phyloP scores from a whole-genome alignment of 2,329 filamentous ascomycete species.

The Trichoderma koningiopsis region DNA sequence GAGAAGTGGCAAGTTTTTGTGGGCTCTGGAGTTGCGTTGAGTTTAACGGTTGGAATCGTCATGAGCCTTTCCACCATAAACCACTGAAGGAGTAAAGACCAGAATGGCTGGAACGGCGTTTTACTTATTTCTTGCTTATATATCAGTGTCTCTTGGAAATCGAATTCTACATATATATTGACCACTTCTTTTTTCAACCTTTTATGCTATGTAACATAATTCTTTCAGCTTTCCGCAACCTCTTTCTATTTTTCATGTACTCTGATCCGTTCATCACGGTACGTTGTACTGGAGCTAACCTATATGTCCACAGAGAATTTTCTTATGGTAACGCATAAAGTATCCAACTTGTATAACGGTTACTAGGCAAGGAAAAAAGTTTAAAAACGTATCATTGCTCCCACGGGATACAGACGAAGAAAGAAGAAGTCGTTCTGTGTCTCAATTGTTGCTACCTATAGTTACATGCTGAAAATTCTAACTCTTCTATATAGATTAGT shows the following conservation, averaged over 20 bases:
- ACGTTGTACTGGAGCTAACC: neutral
- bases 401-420: neutral
- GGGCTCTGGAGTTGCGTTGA: slow-evolving; percentile 79
- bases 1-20: slow-evolving; percentile 85
- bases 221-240: neutral
- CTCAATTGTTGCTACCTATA: neutral
- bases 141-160: neutral
- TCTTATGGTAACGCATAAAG: neutral
- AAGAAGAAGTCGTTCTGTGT: neutral
- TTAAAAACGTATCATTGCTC: neutral
- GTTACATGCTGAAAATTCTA: neutral
- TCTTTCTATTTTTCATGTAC: neutral
- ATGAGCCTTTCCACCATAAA: slow-evolving; percentile 44
- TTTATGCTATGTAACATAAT: neutral
- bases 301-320: neutral
- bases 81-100: neutral
- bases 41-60: slow-evolving; percentile 74
- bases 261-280: neutral
- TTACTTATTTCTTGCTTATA: neutral
- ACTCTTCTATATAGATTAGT: neutral
- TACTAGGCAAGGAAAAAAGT: neutral
- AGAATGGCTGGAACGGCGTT: neutral
- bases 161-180: neutral
- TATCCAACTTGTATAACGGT: too few relatives aligned
- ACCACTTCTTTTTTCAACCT: neutral